These are phyloP conservation scores for Fusarium hostae DNA, from an alignment of 2,329 filamentous ascomycete species.

Conservation along the genomic window DNA sequence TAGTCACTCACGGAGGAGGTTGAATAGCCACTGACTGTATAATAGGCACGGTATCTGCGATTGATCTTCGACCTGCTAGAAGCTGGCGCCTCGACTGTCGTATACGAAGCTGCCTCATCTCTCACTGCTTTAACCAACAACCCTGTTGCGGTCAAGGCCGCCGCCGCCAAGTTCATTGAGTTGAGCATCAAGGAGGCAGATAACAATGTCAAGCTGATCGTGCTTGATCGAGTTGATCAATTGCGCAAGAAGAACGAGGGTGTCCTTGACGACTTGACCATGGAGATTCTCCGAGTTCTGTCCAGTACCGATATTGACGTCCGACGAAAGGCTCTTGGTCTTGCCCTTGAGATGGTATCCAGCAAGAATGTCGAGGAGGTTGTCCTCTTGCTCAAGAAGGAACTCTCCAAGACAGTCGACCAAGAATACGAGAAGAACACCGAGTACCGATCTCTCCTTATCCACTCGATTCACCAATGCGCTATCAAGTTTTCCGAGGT, in stretches of 20 bases:
- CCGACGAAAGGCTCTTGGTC: constrained; percentile 86
- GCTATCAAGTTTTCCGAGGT: constrained; percentile 99
- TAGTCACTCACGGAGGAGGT: neutral
- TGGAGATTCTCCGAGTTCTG: constrained; percentile 95
- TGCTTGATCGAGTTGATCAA: constrained; percentile 92
- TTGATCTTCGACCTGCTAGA: constrained; percentile 97
- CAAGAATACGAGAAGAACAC: constrained; percentile 99
- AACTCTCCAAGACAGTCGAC: constrained; percentile 95
- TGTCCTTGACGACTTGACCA: constrained; percentile 90
- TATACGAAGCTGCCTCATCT: constrained; percentile 97
- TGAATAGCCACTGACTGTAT: constrained; percentile 43
- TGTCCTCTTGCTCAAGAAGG: constrained; percentile 94
- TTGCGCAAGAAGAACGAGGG: constrained; percentile 89
- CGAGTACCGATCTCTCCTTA: constrained; percentile 93
- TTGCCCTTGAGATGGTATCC: constrained; percentile 97
- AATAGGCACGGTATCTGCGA: constrained; percentile 84
- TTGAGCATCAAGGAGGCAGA: constrained; percentile 97
- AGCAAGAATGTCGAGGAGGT: constrained; percentile 99
- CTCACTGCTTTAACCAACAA: constrained; percentile 94
- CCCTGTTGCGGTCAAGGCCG: constrained; percentile 96
- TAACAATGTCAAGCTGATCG: constrained; percentile 99
- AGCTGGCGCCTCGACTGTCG: constrained; percentile 90
- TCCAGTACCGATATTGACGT: constrained; percentile 97
- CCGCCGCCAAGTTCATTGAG: constrained; percentile 95
- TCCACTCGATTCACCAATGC: constrained; percentile 97